Evolutionary conservation across 1,284 basidiomycete genomes (phyloP).

Genomic region (Ustilago xerochloae): DNA sequence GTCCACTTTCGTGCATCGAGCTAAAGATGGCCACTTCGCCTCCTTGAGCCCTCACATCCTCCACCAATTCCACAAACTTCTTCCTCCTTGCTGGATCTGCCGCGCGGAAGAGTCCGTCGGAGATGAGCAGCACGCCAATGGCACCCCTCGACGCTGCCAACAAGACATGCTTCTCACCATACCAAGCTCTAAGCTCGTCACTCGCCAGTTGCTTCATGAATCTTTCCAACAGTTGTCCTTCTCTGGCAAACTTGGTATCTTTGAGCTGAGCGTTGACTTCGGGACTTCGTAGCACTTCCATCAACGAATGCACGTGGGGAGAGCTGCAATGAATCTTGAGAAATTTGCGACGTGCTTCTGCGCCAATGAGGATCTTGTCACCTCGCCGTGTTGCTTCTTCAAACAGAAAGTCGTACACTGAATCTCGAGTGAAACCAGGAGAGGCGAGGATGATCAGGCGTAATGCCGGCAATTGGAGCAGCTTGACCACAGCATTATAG

Average conservation of each 20-base stretch:
- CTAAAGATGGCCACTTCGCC: slow-evolving; percentile 96
- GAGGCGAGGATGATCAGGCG: slow-evolving; percentile 94
- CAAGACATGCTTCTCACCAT: slow-evolving; percentile 92
- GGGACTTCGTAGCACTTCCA: slow-evolving; percentile 93
- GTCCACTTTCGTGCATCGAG: slow-evolving; percentile 96
- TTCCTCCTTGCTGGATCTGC: slow-evolving; percentile 65
- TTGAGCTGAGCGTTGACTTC: slow-evolving; percentile 77
- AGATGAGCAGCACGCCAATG: slow-evolving; percentile 92
- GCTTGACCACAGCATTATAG: slow-evolving; percentile 86
- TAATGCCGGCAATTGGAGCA: slow-evolving; percentile 84
- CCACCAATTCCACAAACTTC: slow-evolving; percentile 88
- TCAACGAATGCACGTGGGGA: slow-evolving; percentile 92
- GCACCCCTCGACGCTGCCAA: slow-evolving; percentile 92
- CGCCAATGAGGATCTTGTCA: slow-evolving; percentile 80
- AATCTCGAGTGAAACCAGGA: slow-evolving; percentile 93
- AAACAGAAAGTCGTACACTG: slow-evolving; percentile 79
- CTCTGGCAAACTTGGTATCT: slow-evolving; percentile 96
- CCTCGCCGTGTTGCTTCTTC: slow-evolving; percentile 73
- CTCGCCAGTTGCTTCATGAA: slow-evolving; percentile 85
- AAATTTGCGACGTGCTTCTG: slow-evolving; percentile 81
- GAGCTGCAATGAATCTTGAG: slow-evolving; percentile 91
- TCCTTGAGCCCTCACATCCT: slow-evolving; percentile 86
- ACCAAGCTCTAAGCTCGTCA: slow-evolving; percentile 97
- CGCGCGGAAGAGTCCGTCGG: slow-evolving; percentile 87
- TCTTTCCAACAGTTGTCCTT: slow-evolving; percentile 74